Base-by-base conservation (phyloP, 495 filamentous ascomycete species). In the Tuber microsphaerosporum region DNA sequence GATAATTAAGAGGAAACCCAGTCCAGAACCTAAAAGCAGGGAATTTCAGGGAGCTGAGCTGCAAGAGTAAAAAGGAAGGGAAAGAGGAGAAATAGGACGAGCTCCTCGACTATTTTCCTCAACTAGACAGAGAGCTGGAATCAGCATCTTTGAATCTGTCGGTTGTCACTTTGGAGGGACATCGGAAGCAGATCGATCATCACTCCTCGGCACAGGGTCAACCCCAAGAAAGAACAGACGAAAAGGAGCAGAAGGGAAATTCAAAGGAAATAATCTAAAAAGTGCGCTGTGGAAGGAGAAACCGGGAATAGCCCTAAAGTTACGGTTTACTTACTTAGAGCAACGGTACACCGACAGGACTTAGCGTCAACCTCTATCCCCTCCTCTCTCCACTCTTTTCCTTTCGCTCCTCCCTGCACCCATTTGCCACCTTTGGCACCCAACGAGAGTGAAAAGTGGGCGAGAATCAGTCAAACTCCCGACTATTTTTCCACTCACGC, bases 161-260 rank as follows among this genome's bases (percentile, higher is more conserved):
- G 56, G 26, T 6, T 31, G 56, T 6, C 56, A 65, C 56, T 31
- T 65, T 65, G 56, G 56, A 65, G 31, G 12, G 12, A 65, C 31
- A 65, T 65, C 56, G 56, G 56, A 31, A 31, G n/a, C 56, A 31
- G 56, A 65, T 65, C 56, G 56, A 65, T 65, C 56, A 65, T 73
- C 70, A 75, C 51, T 76, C 73, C 48, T 71, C 73, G 48, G 68
- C 44, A 39, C 68, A 69, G 75, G 72, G 41, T 71, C 76, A 78
- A 77, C 75, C 72, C 69, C 51, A 68, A 34, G 72, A 78, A 79
- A 79, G 77, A 79, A 79, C 77, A 72, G 76, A 79, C 76, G 76
- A 79, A 79, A 79, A 79, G 79, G 76, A 79, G 75, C 70, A 73
- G 65, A 70, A 69, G 77, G 31, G 70, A 43, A 46, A 75, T 42